These are phyloP conservation scores for Aspergillus biplanus DNA, from an alignment of 495 filamentous ascomycete species.

Conservation along the genomic window DNA sequence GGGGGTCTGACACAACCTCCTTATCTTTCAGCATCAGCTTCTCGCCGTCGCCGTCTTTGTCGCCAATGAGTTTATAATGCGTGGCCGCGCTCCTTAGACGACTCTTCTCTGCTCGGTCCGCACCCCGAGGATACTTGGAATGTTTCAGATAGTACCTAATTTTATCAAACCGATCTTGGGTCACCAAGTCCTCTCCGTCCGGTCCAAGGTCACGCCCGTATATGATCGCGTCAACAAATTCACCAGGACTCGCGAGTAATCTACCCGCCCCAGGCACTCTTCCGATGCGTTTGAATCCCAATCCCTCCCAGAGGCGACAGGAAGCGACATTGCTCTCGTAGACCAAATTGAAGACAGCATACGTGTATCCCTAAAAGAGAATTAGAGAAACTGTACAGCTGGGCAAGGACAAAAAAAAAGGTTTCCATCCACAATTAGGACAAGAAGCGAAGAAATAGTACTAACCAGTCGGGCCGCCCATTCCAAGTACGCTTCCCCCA, in stretches of 20 bases:
- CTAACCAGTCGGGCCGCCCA: constrained; percentile 87
- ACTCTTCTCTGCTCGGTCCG: constrained; percentile 94
- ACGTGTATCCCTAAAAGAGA: constrained; percentile 74
- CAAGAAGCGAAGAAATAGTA: constrained; percentile 11
- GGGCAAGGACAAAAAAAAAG: not conserved
- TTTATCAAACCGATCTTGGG: constrained; percentile 97
- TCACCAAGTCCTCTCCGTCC: constrained; percentile 83
- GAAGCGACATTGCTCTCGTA: constrained; percentile 98
- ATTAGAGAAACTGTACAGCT: constrained; percentile 2
- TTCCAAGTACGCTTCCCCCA: constrained; percentile 93
- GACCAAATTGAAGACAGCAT: constrained; percentile 96
- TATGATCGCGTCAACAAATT: constrained; percentile 92
- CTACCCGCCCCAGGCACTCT: constrained; percentile 86
- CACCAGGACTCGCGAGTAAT: constrained; percentile 77
- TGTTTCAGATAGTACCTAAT: constrained; percentile 97
- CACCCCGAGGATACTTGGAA: constrained; percentile 88
- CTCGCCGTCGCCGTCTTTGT: constrained; percentile 59
- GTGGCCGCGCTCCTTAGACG: constrained; percentile 90
- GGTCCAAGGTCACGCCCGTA: constrained; percentile 85
- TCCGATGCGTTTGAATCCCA: constrained; percentile 98
- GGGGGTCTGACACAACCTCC: constrained; percentile 90
- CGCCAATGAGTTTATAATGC: constrained; percentile 79
- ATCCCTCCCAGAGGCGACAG: constrained; percentile 92
- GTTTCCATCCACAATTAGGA: no score
- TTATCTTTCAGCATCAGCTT: constrained; percentile 96